Evolutionary conservation across 2,329 filamentous ascomycete genomes (phyloP), one percentile per base, ranked within the genome.

Genomic region (Nectriaceae sp.): DNA sequence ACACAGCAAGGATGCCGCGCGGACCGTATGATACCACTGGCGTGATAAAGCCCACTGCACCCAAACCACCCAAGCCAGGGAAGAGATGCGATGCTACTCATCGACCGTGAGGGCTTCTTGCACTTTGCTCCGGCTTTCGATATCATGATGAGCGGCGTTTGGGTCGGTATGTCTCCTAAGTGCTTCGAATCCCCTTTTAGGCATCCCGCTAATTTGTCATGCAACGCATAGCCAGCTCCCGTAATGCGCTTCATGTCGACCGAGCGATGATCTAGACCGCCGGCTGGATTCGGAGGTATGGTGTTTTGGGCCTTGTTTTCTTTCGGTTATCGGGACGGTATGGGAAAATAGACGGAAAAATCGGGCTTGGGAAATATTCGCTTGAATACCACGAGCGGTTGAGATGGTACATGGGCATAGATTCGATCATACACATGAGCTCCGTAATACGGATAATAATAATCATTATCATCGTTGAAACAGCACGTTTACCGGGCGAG

Each of bases 1-100:
- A 39, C 53, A 52, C 11, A n/a, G 36, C 43, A 24, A 50, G 26
- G 42, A 71, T 71, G 68, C 54, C 64, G 31, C 66, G 68, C 39
- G 68, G 68, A 44, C 68, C 68, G 2, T 71, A 71, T 49, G 68
- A 71, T 47, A 67, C 63, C n/a, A 71, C 68, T 43, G 68, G 68
- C 49, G 59, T 71, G 36, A 49, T 59, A 43, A 71, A 70, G 62
- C 67, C 68, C 44, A 67, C 50, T 55, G 56, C 58, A 21, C 67
- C 68, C 40, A 69, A 70, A 51, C 68, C 65, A 11, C 67, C 66
- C 11, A 71, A 67, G 56, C 54, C 64, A 18, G 53, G 61, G 49
- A 64, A 60, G 49, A 49, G 46, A 46, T 50, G 41, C 42, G 44
- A 46, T 42, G 48, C 42, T 20, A 50, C 38, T 29, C 38, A 22